Conservation (phyloP, 371 early-diverging fungal genomes). For the Mortierella sp. region DNA sequence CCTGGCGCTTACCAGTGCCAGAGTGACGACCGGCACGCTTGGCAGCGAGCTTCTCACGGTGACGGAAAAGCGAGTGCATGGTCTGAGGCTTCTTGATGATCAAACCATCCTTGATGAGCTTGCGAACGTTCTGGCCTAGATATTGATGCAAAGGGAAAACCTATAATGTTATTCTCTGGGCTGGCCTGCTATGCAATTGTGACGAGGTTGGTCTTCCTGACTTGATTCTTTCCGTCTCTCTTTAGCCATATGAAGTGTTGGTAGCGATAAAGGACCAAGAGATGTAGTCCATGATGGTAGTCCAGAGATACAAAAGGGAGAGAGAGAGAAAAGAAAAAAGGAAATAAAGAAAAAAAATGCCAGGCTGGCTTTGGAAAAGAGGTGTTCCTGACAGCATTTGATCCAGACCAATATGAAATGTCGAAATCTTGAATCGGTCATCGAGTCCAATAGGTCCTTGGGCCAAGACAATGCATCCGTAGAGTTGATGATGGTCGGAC, state of each 20-base stretch:
- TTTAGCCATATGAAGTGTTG: neutral
- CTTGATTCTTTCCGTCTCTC: too few species aligned
- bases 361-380: neutral
- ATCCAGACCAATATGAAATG: neutral
- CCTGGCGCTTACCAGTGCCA: conserved; percentile 98
- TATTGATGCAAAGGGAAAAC: neutral
- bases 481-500: neutral
- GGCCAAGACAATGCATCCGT: neutral
- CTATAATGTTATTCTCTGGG: too few species aligned
- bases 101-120: conserved; percentile 95
- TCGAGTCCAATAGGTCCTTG: too few species aligned
- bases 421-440: neutral
- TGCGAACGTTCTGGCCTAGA: conserved; percentile 96
- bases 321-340: neutral
- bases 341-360: neutral
- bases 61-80: conserved; percentile 96
- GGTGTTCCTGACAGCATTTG: conserved; percentile 6
- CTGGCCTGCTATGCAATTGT: too few species aligned
- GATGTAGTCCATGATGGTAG: too few species aligned
- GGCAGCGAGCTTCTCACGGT: conserved; percentile 92
- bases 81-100: conserved; percentile 97
- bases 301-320: neutral
- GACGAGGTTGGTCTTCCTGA: too few species aligned
- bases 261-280: neutral
- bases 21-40: conserved; percentile 99